Conservation (phyloP, 2,329 filamentous ascomycete genomes). For the Aspergillus luchuensis region DNA sequence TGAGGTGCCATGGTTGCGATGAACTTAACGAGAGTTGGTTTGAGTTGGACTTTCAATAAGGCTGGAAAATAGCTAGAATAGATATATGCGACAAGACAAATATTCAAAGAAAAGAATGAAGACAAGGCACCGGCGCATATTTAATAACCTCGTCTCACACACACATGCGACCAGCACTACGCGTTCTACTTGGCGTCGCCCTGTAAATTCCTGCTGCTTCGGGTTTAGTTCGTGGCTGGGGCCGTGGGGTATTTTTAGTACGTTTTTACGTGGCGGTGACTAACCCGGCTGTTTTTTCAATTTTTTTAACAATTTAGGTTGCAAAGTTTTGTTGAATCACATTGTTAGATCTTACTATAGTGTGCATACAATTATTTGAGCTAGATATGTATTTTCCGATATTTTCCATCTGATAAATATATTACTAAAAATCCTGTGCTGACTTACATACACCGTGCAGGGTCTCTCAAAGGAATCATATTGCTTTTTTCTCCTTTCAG, state of each 20-base stretch:
- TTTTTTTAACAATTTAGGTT: no score
- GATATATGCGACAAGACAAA: background rate
- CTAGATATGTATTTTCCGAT: no score
- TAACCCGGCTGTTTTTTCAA: background rate
- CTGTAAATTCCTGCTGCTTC: slow-evolving; percentile 22
- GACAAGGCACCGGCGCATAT: background rate
- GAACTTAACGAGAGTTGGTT: background rate
- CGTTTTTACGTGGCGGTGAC: slow-evolving; percentile 13
- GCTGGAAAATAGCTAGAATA: background rate
- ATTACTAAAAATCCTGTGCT: no score
- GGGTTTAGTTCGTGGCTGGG: slow-evolving; percentile 22
- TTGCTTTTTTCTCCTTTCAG: no score
- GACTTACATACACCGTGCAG: no score
- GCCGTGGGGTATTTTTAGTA: slow-evolving; percentile 25
- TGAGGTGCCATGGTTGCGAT: slow-evolving; percentile 30
- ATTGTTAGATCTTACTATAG: no score
- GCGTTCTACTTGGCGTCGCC: slow-evolving; percentile 15
- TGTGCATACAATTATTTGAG: no score
- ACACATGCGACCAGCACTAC: slow-evolving; percentile 16
- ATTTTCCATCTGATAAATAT: no score
- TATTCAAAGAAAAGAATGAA: background rate
- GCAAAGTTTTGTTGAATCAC: no score
- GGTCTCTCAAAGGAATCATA: no score
- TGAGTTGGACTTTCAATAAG: background rate
- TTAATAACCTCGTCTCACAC: slow-evolving; percentile 3